Evolutionary conservation across 441 rosid genomes (phyloP).

Genomic region (Brassica balearica): DNA sequence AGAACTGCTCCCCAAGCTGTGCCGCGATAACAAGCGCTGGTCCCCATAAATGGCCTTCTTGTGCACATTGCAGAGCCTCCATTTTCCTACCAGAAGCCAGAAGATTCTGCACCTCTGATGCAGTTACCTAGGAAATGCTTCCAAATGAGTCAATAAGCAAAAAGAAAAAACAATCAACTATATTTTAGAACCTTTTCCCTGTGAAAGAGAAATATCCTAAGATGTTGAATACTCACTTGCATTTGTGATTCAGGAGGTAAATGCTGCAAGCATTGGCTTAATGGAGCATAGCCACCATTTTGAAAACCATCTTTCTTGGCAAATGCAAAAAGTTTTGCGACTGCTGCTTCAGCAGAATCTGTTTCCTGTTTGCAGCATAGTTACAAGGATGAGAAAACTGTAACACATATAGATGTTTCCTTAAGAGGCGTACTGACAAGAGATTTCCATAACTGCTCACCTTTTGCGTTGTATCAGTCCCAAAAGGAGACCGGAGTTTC

Average conservation of each 20-base stretch:
- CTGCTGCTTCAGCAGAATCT: conserved; percentile 88
- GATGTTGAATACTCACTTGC: conserved; percentile 73
- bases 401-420: conserved; percentile 8
- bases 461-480: conserved; percentile 65
- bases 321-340: conserved; percentile 90
- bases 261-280: conserved; percentile 75
- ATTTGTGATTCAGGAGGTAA: conserved; percentile 89
- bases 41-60: conserved; percentile 98
- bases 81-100: conserved; percentile 91
- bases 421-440: not conserved
- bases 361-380: conserved; percentile 58
- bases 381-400: conserved; percentile 23
- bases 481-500: conserved; percentile 95
- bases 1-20: conserved; percentile 97
- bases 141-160: conserved; percentile 37
- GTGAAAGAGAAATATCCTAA: conserved; percentile 4
- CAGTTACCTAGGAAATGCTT: conserved; percentile 74
- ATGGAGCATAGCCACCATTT: conserved; percentile 57
- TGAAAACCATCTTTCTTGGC: conserved; percentile 62
- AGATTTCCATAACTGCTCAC: conserved; percentile 46
- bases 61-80: conserved; percentile 89
- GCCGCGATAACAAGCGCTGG: conserved; percentile 97
- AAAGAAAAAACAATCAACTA: conserved; percentile 2
- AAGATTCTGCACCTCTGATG: conserved; percentile 90
- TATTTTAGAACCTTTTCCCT: not conserved